These are phyloP conservation scores for Juglanconis sp. DNA, from an alignment of 2,329 filamentous ascomycete species.

Conservation along the genomic window DNA sequence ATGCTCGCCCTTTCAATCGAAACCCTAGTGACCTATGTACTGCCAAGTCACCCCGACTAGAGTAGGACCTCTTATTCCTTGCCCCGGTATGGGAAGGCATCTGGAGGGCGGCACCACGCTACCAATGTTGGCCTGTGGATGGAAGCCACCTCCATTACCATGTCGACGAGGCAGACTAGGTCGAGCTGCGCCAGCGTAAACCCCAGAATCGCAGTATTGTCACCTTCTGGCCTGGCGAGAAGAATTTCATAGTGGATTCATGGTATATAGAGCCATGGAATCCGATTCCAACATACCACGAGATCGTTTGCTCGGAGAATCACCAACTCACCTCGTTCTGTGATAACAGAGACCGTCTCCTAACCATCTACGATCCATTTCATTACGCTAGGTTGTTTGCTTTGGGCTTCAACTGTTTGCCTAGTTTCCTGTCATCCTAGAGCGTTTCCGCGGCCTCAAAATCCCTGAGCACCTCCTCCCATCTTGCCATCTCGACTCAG, in stretches of 20 bases:
- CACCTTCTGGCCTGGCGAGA: neutral
- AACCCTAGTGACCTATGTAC: neutral
- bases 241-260: neutral
- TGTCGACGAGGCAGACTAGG: neutral
- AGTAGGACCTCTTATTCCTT: neutral
- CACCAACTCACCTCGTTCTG: neutral
- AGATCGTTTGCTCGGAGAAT: neutral
- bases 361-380: neutral
- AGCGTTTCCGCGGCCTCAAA: too few species aligned
- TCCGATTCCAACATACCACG: too few species aligned
- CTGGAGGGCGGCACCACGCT: neutral
- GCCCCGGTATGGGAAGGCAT: neutral
- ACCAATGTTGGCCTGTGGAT: neutral
- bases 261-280: too few species aligned
- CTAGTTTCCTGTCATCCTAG: neutral
- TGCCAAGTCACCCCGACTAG: neutral
- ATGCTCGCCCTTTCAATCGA: neutral
- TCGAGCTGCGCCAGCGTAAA: neutral
- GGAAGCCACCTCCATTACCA: neutral
- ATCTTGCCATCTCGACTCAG: neutral
- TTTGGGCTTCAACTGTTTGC: neutral
- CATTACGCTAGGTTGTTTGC: neutral
- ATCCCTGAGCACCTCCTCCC: too few species aligned
- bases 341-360: neutral
- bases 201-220: neutral